Base-by-base conservation (phyloP, 306 rosid species). In the Hippophae gyantsensis region DNA sequence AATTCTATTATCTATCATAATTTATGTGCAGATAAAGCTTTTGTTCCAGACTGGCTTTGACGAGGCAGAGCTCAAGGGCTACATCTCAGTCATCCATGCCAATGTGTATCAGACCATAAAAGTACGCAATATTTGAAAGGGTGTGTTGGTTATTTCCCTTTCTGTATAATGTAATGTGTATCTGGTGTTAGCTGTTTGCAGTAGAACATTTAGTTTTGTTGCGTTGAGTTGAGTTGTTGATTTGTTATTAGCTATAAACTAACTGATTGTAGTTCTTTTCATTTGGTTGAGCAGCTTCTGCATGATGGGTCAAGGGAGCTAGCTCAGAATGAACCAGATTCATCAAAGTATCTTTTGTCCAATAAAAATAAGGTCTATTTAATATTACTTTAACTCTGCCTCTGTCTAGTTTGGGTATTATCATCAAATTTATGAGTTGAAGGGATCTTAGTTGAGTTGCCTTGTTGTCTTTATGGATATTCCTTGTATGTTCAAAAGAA, bases 91-190 rank as follows among this genome's bases (percentile, higher is more conserved):
- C 82, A 84, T 92, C 74, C 99, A 93, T 67, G 99, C 99, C 75
- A 93, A 93, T 51, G 94, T 88, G 74, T 93, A 83, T 86, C 99
- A 93, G 97, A 93, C 97, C 79, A 93, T 93, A 93, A 93, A 93
- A 93, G 99, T 93, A 93, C 69, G 99, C 94, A 93, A 88, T 86
- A 83, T 80, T 88, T 84, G 90, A 92, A 85, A 92, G 99, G 99
- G 95, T 92, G 95, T 92, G 96, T 92, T 88, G 81, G 86, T 92
- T 79, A 79, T 83, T 83, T 87, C 86, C 88, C 88, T 78, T 80
- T 79, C 68, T 63, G 84, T 68, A 76, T 72, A 66, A 74, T 70
- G 74, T 52, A 56, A 52, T 74, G 83, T 61, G 78, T 58, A 66
- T 72, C 60, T 71, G 44, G 81, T 67, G 82, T 69, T 72, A 69